Base-by-base conservation (phyloP, 495 filamentous ascomycete species). In the Aspergillus diversus region DNA sequence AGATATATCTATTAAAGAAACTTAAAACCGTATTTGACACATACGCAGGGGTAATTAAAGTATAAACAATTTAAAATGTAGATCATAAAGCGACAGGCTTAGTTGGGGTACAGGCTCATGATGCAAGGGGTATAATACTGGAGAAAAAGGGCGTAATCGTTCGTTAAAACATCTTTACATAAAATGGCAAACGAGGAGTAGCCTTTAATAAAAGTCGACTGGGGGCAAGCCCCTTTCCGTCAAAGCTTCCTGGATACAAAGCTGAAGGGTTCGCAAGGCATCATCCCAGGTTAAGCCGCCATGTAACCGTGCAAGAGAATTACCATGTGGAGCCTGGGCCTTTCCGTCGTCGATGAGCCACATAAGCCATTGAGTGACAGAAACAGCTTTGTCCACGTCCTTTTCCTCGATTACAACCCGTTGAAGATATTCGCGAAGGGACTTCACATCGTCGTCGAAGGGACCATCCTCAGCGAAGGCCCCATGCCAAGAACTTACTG, bases 371-470 rank as follows among this genome's bases (percentile, higher is more conserved):
- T 77, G 83, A 0, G 88, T 80, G 6, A 92, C 74, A 6, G 82
- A 83, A 0, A 86, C 81, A 5, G 85, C 90, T 73, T 95, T 95
- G 16, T 83, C 86, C 75, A 96, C 78, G 71, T 97, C 85, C 61
- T 81, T 77, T 74, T 97, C 93, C 33, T 92, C 87, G 4, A 72
- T 37, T 0, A 94, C 83, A 7, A 97, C 91, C 35, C 81, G 80
- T 7, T 69, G 77, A 34, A 97, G 67, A 74, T 96, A 96, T 63
- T 71, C 79, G 47, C 77, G 84, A 43, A 97, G 75, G 8, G 90
- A 84, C 15, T 81, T 81, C n/a, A 92, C 89, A 73, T 97, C 93
- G 59, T 89, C 88, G 0, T 64, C 69, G 69, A 93, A 92, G 48
- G 93, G 93, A 0, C 89, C 90, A 7, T 90, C 88, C 9, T 80